Base-by-base conservation (phyloP, 1,139 yeast genomes). In the Geotrichum fermentans region DNA sequence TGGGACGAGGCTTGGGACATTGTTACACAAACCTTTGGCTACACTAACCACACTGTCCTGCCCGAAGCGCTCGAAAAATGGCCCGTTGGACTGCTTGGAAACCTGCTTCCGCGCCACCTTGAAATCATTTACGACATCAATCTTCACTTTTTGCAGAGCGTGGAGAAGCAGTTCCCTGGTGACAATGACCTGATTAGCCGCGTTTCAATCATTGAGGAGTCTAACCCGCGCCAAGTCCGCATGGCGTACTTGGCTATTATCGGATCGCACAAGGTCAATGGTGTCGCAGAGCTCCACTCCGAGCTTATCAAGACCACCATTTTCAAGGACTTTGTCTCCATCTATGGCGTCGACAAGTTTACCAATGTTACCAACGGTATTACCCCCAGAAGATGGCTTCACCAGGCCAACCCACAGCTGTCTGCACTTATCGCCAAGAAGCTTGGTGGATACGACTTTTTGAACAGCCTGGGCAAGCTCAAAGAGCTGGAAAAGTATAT, bases 351-450 rank as follows among this genome's bases (percentile, higher is more conserved):
- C 28, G 87, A 85, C 56, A 86, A 85, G 69, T 89, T 89, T 67
- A 85, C 87, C 52, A 89, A 89, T 62, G 96, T 89, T 53, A 89
- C 97, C 47, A 90, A 90, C 67, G 97, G 97, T 71, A 81, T 89
- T 62, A 90, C 97, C 4, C 97, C 96, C 59, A 81, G 97, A 74
- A 82, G 97, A 71, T 89, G 97, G 97, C 77, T 89, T 65, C 81
- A 82, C 66, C 96, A 89, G 71, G 96, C 96, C 45, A 90, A 89
- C 67, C 97, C 97, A 14, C 73, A 73, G 57, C 74, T 89, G 61
- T 79, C 95, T 21, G 73, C 70, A 20, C 74, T 90, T 57, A 90
- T 89, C 62, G 75, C 87, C 40, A 76, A 80, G 50, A 81, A 80
- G 59, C 73, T 88, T 52, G 82, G 90, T 39, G 79, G 82, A 55